Conservation (phyloP, 306 rosid species). For the Senna tora region DNA sequence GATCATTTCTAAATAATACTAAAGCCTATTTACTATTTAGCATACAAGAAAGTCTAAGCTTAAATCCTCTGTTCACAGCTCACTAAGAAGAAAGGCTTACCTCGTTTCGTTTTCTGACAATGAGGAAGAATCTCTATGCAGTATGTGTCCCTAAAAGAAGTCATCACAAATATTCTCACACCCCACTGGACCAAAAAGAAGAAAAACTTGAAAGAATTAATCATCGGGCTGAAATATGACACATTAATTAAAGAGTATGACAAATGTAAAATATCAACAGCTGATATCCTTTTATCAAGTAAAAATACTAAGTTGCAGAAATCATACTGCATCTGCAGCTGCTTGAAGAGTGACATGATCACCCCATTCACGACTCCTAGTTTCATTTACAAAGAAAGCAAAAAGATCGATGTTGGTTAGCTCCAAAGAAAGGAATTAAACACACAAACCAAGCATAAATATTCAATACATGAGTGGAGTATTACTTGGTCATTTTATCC, state of each 20-base stretch:
- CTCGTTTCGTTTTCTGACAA: conserved; percentile 61
- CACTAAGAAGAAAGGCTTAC: conserved; percentile 42
- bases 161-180: conserved; percentile 69
- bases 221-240: not conserved
- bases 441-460: not conserved
- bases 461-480: not conserved
- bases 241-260: not conserved
- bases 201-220: conserved; percentile 26
- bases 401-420: conserved; percentile 23
- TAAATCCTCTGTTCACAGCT: not conserved
- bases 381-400: conserved; percentile 40
- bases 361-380: conserved; percentile 92
- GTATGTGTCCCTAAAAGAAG: conserved; percentile 87
- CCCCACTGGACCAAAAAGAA: conserved; percentile 57
- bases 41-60: not conserved
- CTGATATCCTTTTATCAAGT: conserved; percentile 4
- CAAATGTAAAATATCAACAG: conserved; percentile 3
- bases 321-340: conserved; percentile 74
- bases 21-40: no score
- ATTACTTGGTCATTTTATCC: conserved; percentile 78
- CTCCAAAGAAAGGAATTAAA: conserved; percentile 11
- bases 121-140: conserved; percentile 88
- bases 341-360: conserved; percentile 96
- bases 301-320: conserved; percentile 30
- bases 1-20: no score